Percentiles rank a stretch among this genome's conserved stretches.
phyloP scores from a whole-genome alignment of 106 monocot species.

The Acorus gramineus region DNA sequence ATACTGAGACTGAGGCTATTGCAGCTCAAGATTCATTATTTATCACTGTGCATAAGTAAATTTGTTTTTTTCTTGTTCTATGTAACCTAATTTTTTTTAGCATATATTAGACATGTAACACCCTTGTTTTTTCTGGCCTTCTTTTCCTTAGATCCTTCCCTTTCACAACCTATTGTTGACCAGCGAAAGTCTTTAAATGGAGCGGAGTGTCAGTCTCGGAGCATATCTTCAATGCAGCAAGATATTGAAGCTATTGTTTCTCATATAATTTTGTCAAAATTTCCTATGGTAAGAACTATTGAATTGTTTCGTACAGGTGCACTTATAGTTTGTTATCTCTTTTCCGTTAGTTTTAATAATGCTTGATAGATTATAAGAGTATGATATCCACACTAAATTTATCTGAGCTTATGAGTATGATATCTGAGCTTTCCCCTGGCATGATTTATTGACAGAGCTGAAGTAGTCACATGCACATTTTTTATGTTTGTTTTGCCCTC shows the following conservation, averaged over 20 bases:
- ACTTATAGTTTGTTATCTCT: too few species aligned
- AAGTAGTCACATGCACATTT: too few species aligned
- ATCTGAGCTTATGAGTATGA: too few species aligned
- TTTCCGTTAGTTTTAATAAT: too few species aligned
- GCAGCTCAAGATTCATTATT: too few species aligned
- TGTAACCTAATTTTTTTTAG: background rate
- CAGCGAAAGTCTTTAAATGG: constrained; percentile 14
- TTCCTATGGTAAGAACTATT: constrained; percentile 38
- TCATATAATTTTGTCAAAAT: constrained; percentile 40
- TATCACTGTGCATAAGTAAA: too few species aligned
- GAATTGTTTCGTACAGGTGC: too few species aligned
- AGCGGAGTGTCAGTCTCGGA: constrained; percentile 11
- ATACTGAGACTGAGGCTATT: too few species aligned
- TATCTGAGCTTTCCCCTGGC: too few species aligned
- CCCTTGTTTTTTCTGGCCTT: background rate
- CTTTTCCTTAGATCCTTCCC: constrained; percentile 54
- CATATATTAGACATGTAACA: background rate
- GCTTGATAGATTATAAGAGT: too few species aligned
- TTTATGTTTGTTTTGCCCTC: too few species aligned
- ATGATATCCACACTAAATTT: background rate
- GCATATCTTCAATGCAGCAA: constrained; percentile 15
- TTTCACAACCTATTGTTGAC: constrained; percentile 11
- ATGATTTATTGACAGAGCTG: too few species aligned
- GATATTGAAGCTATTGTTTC: constrained; percentile 39
- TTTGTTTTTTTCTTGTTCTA: constrained; percentile 2